Evolutionary conservation across 495 filamentous ascomycete genomes (phyloP), one percentile per base, ranked within the genome.

Genomic region (Evernia prunastri): DNA sequence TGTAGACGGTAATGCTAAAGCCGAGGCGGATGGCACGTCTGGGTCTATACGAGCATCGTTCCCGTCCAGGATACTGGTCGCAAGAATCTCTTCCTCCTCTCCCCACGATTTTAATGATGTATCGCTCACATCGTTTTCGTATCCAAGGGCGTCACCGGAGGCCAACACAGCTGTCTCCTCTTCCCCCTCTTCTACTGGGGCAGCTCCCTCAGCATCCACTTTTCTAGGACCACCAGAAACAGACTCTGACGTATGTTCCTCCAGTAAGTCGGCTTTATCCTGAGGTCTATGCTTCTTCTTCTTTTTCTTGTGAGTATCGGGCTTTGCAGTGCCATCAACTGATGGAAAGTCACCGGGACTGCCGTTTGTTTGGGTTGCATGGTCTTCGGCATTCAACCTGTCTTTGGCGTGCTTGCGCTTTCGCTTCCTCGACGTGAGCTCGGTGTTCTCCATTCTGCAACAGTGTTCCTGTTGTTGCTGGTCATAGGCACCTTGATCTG

Each of bases 401-500:
- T 43, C 39, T 36, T 29, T 65, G 4, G 63, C 69, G 63, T 83
- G 80, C 75, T 79, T 84, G 73, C 81, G 78, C 78, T 89, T 89
- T 63, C 87, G 83, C 77, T 90, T 91, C 73, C 87, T 89, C 4
- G 79, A 72, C 67, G 81, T 80, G 59, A 79, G 67, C 74, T 90
- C 88, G 70, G 80, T 69, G 49, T 73, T 74, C 67, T 80, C 76
- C 72, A 81, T 76, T 74, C 58, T 74, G 68, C 27, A 29, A 49
- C 9, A 49, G 15, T 27, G 10, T 27, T 49, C 15, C 23, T 49
- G 45, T 27, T 25, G 23, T 12, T 27, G 3, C 45, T n/a, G 20
- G 9, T 45, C 56, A 35, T 0, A 25, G 56, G 2, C 27, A 13
- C 36, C 31, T 49, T 20, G 43, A 13, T 29, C 25, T 62, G 13